Percentiles rank a stretch among this genome's conserved stretches.
Evolutionary conservation across 2,329 filamentous ascomycete genomes (phyloP).

Genomic region (Fusarium poae): DNA sequence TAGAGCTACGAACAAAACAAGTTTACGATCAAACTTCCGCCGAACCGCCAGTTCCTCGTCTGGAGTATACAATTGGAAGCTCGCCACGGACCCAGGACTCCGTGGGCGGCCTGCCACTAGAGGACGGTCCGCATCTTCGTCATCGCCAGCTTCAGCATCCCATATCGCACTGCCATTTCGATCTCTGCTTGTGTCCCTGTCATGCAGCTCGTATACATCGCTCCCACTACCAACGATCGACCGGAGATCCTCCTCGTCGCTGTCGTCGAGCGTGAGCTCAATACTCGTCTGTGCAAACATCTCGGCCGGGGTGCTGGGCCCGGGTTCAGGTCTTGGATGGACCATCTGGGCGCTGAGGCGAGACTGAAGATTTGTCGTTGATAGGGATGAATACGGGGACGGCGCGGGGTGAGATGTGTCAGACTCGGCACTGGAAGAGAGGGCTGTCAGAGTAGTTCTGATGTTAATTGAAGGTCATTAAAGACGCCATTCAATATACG

Average conservation of each 20-base stretch:
- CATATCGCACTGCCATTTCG: constrained; percentile 33
- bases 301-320: constrained; percentile 44
- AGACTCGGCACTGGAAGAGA: neutral
- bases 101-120: constrained; percentile 40
- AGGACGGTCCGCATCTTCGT: constrained; percentile 38
- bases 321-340: constrained; percentile 40
- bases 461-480: constrained; percentile 18
- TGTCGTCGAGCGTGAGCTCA: constrained; percentile 55
- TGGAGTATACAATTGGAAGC: constrained; percentile 61
- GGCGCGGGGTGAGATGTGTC: constrained; percentile 1
- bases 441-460: constrained; percentile 7
- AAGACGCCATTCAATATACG: constrained; percentile 27
- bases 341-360: constrained; percentile 40
- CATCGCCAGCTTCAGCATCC: constrained; percentile 38
- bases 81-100: constrained; percentile 53
- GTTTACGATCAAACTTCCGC: constrained; percentile 78
- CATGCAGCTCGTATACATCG: constrained; percentile 53
- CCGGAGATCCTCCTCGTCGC: constrained; percentile 53
- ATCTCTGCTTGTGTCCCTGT: constrained; percentile 29
- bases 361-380: constrained; percentile 2
- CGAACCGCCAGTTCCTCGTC: constrained; percentile 81
- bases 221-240: constrained; percentile 49
- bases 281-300: constrained; percentile 58
- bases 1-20: constrained; percentile 84
- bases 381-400: neutral